Evolutionary conservation across 176 grass and related monocot species (phyloP), one percentile per base, ranked within the genome.

Genomic region (Eragrostis nindensis): DNA sequence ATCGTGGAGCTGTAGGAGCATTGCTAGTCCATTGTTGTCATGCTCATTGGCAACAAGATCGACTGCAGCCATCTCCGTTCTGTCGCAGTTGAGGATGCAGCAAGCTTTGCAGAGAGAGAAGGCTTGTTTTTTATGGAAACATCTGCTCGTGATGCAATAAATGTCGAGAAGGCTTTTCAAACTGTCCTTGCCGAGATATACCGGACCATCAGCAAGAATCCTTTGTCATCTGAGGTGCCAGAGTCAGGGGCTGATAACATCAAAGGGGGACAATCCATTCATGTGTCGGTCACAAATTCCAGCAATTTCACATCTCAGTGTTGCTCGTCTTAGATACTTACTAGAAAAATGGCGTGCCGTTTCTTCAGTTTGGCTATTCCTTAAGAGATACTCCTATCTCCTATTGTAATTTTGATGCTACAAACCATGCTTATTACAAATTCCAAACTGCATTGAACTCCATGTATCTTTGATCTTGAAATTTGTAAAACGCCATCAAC

Each of bases 1-100:
- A 85, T 12, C 75, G 83, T 11, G 83, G 83, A 63, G 83, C 75
- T 27, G 66, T 87, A 22, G 85, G 85, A 13, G 85, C 85, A 7
- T 62, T 87, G 42, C 71, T 87, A 53, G 85, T 87, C 21, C 82
- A 82, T 87, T 0, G 38, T 66, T 24, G 69, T 87, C 17, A 87
- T 87, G 85, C 85, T 87, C 54, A 70, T 87, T 43, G 85, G 85
- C 30, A 87, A 87, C 71, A 87, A 87, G 85, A 81, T 74, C 0
- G 85, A 87, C 66, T 45, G 82, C 15, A 77, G 75, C 22, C 86
- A 87, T 72, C 74, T 77, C 17, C 73, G 73, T 54, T 75, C 86
- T 13, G 86, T 87, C 18, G 73, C 86, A 3, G 50, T 69, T 26
- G 86, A 83, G 41, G 86, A 87, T 55, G 86, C 57, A 14, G 29